Conservation (phyloP, 2,329 filamentous ascomycete species). For the Clonostachys byssicola region DNA sequence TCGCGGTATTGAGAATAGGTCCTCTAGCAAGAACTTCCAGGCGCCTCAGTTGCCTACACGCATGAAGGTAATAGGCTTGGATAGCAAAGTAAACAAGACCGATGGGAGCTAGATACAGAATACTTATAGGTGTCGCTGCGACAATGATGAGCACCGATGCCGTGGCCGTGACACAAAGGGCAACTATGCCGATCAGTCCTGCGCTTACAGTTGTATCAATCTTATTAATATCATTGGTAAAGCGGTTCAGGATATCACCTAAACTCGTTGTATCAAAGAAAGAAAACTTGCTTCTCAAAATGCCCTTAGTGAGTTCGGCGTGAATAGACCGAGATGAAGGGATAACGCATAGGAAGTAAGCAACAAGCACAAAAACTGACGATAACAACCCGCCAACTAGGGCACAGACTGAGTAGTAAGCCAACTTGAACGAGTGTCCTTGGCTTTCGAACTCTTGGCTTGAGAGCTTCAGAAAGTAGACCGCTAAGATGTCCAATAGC, state of each 20-base stretch:
- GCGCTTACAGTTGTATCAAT: slow-evolving; percentile 95
- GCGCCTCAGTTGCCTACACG: slow-evolving; percentile 93
- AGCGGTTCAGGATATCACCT: slow-evolving; percentile 95
- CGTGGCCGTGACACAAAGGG: slow-evolving; percentile 67
- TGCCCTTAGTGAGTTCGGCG: too few species aligned
- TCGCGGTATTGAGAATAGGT: slow-evolving; percentile 95
- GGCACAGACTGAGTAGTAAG: too few species aligned
- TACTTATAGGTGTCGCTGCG: slow-evolving; percentile 82
- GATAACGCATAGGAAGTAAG: too few species aligned
- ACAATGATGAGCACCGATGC: slow-evolving; percentile 70
- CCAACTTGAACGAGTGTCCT: too few species aligned
- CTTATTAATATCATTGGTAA: slow-evolving; percentile 94
- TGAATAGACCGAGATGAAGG: too few species aligned
- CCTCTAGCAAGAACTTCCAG: slow-evolving; percentile 92
- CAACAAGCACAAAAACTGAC: too few species aligned
- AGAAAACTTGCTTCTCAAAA: slow-evolving; percentile 62
- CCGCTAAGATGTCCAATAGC: too few species aligned
- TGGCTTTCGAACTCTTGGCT: too few species aligned
- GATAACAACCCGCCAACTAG: too few species aligned
- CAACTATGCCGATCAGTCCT: slow-evolving; percentile 73
- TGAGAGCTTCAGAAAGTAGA: too few species aligned
- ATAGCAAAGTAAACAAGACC: slow-evolving; percentile 77
- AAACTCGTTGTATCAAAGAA: slow-evolving; percentile 97
- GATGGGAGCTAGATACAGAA: slow-evolving; percentile 84
- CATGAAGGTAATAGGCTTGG: slow-evolving; percentile 81